Base-by-base conservation (phyloP, 2,329 filamentous ascomycete species). In the Amauroascus verrucosus region DNA sequence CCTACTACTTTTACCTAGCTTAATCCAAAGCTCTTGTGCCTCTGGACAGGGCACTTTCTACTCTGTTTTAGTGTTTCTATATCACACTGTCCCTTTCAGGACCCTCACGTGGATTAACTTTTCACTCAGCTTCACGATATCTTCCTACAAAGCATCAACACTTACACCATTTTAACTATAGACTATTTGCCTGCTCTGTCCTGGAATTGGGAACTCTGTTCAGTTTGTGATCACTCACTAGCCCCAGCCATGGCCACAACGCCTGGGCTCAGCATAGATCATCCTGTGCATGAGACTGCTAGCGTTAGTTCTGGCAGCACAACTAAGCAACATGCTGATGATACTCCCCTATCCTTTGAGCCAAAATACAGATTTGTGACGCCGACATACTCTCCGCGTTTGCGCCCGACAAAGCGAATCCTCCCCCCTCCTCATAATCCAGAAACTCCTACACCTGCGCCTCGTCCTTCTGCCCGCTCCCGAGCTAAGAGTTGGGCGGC, bases 401-500 rank as follows among this genome's bases (percentile, higher is more conserved):
- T 35, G 24, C 47, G 16, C 40, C 37, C 28, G 33, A 13, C 28
- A 51, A 51, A 9, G 11, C 44, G 32, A 24, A n/a, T 45, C 9
- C 47, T 40, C n/a, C 33, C 37, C 14, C 48, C 37, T 1, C 47
- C 43, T 18, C 40, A 28, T 26, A 9, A 45, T 20, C 51, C 55
- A 43, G 47, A 51, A 20, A 56, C 55, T 11, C 55, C 51, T 30
- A 56, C 55, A n/a, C 51, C 43, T 26, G 38, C 51, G 3, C 32
- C 43, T 7, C 16, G 37, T 3, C 13, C 40, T 7, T 44, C 51
- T 22, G 43, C 32, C 33, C 22, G 53, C 18, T 35, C 50, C 44
- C 46, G 53, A 6, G 45, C 51, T 14, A 57, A 53, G 46, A 51
- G 50, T 13, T 57, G 57, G 56, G 51, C 56, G 2, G 52, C 51